Evolutionary conservation across 805 yeast genomes (phyloP).

Genomic region (Allodekkera sacchari): DNA sequence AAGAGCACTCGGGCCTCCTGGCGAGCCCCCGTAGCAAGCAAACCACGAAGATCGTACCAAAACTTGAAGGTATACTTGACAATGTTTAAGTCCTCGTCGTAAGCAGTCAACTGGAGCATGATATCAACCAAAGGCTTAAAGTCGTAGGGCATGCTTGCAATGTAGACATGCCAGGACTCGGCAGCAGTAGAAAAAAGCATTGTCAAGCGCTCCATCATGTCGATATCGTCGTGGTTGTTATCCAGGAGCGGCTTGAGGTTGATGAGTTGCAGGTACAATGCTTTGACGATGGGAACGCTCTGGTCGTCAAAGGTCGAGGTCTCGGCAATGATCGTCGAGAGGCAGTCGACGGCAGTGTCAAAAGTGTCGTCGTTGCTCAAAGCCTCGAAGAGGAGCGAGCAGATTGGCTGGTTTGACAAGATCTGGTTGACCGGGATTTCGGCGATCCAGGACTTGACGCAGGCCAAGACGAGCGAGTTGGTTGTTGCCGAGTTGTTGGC

Average conservation of each 20-base stretch:
- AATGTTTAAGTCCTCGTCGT: constrained; percentile 78
- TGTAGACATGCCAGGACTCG: constrained; percentile 87
- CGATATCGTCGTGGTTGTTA: constrained; percentile 49
- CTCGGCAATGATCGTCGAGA: constrained; percentile 73
- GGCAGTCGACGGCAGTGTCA: constrained; percentile 80
- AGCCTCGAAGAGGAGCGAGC: constrained; percentile 60
- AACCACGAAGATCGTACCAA: constrained; percentile 78
- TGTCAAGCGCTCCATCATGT: constrained; percentile 59
- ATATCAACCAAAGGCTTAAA: constrained; percentile 71
- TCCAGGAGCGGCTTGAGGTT: constrained; percentile 46
- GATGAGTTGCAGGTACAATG: constrained; percentile 62
- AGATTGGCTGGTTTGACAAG: constrained; percentile 54
- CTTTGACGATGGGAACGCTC: constrained; percentile 44
- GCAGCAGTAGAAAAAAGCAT: constrained; percentile 86
- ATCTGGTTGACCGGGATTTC: constrained; percentile 73
- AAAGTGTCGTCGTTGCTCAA: constrained; percentile 54
- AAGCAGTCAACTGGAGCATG: constrained; percentile 59
- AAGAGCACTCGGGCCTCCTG: constrained; percentile 42
- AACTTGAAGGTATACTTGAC: constrained; percentile 87
- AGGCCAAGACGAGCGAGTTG: constrained; percentile 49
- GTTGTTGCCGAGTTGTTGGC: constrained; percentile 24
- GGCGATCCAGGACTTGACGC: constrained; percentile 83
- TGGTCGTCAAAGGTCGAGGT: constrained; percentile 65
- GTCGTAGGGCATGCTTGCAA: constrained; percentile 61
- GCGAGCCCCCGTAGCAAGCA: constrained; percentile 53